phyloP scores from a whole-genome alignment of 345 rosid genomes.

The Brassica carinata region DNA sequence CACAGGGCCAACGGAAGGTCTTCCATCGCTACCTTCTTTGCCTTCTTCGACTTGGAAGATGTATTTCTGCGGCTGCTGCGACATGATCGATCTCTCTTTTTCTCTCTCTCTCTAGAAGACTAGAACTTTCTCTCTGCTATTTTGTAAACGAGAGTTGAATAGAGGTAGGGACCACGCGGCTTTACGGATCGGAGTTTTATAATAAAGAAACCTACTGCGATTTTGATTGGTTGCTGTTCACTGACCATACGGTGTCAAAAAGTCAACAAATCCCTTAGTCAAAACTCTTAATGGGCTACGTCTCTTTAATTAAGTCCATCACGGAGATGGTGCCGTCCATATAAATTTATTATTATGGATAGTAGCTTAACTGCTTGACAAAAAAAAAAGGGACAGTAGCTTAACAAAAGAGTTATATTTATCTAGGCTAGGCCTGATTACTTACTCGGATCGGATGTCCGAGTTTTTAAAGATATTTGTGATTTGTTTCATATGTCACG shows the following conservation, averaged over 20 bases:
- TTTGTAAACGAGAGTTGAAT: not conserved
- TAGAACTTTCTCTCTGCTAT: conserved; percentile 10
- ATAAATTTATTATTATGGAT: not conserved
- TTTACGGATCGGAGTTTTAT: conserved; percentile 22
- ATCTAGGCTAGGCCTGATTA: too few relatives aligned
- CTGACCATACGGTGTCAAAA: conserved; percentile 23
- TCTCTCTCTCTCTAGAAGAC: conserved; percentile 7
- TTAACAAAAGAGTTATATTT: too few relatives aligned
- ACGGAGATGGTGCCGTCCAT: not conserved
- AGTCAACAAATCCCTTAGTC: conserved; percentile 7
- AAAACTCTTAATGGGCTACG: conserved; percentile 24
- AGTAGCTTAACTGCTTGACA: too few relatives aligned
- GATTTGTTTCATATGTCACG: too few relatives aligned
- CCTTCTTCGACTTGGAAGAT: conserved; percentile 62
- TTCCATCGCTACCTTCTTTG: conserved; percentile 55
- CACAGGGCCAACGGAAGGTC: conserved; percentile 76
- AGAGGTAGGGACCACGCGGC: conserved; percentile 30
- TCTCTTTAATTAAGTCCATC: conserved; percentile 7
- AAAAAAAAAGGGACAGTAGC: too few relatives aligned
- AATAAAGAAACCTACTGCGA: conserved; percentile 13
- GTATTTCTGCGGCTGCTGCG: conserved; percentile 47
- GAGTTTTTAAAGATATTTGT: too few relatives aligned
- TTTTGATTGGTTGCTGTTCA: conserved; percentile 30
- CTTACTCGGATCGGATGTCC: too few relatives aligned
- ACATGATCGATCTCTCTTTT: conserved; percentile 38